Evolutionary conservation across 768 basidiomycete genomes (phyloP), one percentile per base, ranked within the genome.

Genomic region (Pleurotus citrinopileatus): DNA sequence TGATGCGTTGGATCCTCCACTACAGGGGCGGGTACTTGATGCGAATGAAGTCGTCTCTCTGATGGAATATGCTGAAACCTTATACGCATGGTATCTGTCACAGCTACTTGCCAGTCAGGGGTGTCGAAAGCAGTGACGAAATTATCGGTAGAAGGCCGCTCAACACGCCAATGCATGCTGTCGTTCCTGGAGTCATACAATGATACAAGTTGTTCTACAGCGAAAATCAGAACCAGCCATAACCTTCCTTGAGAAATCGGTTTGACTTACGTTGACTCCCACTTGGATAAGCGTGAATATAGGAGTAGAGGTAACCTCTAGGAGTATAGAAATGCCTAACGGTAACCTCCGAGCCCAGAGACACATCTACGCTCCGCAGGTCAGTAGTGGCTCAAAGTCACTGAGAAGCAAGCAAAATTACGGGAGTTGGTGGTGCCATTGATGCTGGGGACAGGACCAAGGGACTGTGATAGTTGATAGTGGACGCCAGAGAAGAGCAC

Each of bases 401-500:
- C 82, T n/a, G n/a, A n/a, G n/a, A n/a, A n/a, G n/a, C 56, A 55
- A 91, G 91, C 88, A 23, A 94, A 98, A 66, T 94, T 94, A 2
- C 94, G 91, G 73, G 91, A 95, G 96, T 98, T 98, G 71, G 98
- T 98, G 0, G 94, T 94, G 65, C 98, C 96, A 0, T 96, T 97
- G 50, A 98, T 95, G 25, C 97, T 97, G 1, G 90, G 89, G 69
- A 87, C 89, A 63, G 84, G 5, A 13, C 81, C 26, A 99, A 76
- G 60, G 98, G 80, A 65, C 85, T 63, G 71, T 98, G 98, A 40
- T 40, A 40, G 67, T 98, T 97, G 52, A 99, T 85, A 69, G 87
- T 80, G 75, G 98, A 99, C 90, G 96, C 96, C 65, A 74, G 67
- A 91, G 7, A 40, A 5, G 6, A 17, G n/a, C 12, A 98, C 94